Evolutionary conservation across 139 green algal species (phyloP), one percentile per base, ranked within the genome.

Genomic region (Haematococcus sp.): DNA sequence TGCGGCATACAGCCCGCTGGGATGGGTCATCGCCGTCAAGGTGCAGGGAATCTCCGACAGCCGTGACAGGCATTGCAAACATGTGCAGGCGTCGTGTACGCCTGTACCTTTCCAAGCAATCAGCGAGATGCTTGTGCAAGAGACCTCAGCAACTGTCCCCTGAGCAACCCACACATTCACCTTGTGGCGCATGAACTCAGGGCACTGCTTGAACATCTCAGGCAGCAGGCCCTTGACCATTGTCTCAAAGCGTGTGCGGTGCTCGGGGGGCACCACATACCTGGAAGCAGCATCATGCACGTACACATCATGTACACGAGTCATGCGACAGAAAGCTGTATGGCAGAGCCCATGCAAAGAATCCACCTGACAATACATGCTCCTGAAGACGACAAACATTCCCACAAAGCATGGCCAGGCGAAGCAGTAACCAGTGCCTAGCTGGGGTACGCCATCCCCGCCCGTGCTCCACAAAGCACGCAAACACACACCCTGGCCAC

Each of bases 181-280:
- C 82, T 93, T 93, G 79, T 93, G 88, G 9, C 86, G 35, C 78
- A 91, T 61, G 74, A 89, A 93, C 33, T 87, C 76, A 13, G 71
- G 74, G 78, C 86, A 91, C 28, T 66, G 52, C 17, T 55, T 55
- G 74, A 86, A 84, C 34, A 89, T 52, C 51, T 88, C 77, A 9
- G 81, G 84, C n/a, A 83, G 82, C 80, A 88, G 65, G 67, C 58
- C 77, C 55, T 77, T 71, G 33, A 92, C 59, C 35, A 95, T 67
- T 0, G 52, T 56, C 67, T 97, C 90, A 77, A 97, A 97, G 71
- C 84, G 86, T 17, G 34, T 33, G 55, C 80, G 71, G 81, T 90
- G 71, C 52, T 68, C 74, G n/a, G 91, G 92, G 2, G 87, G 77
- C 15, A 97, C 86, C 72, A 76, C 88, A 76, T 97, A 97, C 86